Evolutionary conservation across 768 basidiomycete species (phyloP).

Genomic region (Phaeolepiota aurea): DNA sequence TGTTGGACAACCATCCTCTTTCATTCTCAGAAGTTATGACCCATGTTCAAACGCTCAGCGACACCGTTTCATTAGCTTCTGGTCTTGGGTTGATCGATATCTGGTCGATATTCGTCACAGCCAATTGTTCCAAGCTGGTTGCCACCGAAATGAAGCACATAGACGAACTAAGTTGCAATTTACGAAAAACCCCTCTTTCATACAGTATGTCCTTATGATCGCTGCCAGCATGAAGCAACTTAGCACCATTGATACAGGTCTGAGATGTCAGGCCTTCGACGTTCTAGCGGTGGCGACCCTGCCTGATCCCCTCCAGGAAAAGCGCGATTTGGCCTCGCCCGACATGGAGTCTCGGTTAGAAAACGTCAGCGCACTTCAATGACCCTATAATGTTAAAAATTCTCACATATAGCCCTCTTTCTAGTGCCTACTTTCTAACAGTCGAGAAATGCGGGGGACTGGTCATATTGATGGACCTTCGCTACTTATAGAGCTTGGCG

Average conservation of each 20-base stretch:
- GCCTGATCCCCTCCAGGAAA: conserved; percentile 11
- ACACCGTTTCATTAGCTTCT: conserved; percentile 48
- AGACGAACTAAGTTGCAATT: conserved; percentile 13
- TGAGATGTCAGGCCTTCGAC: conserved; percentile 32
- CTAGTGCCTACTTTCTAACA: not conserved
- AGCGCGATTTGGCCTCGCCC: conserved; percentile 4
- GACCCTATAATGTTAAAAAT: too few relatives aligned
- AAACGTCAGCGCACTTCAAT: conserved; percentile 12
- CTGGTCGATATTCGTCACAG: conserved; percentile 47
- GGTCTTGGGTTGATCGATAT: conserved; percentile 68
- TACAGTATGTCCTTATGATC: conserved; percentile 7
- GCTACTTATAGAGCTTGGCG: not conserved
- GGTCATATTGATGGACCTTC: not conserved
- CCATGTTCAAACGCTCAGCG: conserved; percentile 31
- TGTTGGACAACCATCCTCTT: conserved; percentile 24
- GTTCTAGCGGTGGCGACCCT: conserved; percentile 29
- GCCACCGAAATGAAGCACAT: conserved; percentile 10
- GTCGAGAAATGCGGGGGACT: not conserved
- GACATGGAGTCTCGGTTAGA: conserved; percentile 10
- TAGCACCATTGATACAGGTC: conserved; percentile 15
- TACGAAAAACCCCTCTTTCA: conserved; percentile 11
- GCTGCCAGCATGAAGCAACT: conserved; percentile 3
- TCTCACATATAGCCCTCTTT: too few relatives aligned
- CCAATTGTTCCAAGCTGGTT: conserved; percentile 10
- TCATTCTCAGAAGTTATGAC: conserved; percentile 22